A percentile compares a stretch with the other conserved stretches of the same genome.
Evolutionary conservation across 2,329 filamentous ascomycete genomes (phyloP).

Genomic region (Amauroascus niger): DNA sequence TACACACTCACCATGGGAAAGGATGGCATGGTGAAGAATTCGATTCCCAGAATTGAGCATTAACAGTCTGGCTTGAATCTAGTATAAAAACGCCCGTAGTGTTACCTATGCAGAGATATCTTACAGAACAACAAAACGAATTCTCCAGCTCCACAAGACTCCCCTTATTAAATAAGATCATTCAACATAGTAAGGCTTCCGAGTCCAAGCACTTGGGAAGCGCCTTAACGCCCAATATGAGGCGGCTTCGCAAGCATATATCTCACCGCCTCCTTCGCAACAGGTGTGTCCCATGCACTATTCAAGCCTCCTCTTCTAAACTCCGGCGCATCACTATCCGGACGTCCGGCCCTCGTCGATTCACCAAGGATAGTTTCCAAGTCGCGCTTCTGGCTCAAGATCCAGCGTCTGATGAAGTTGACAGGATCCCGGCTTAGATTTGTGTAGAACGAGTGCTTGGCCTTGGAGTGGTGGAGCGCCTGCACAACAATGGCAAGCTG

Average conservation of each 20-base stretch:
- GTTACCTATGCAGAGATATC: background rate
- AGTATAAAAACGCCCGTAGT: background rate
- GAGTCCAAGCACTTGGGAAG: background rate
- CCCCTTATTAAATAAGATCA: background rate
- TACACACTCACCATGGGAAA: background rate
- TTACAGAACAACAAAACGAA: background rate
- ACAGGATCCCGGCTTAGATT: slow-evolving; percentile 71
- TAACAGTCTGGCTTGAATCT: background rate
- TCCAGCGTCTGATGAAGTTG: slow-evolving; percentile 75
- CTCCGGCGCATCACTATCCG: slow-evolving; percentile 45
- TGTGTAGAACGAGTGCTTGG: slow-evolving; percentile 80
- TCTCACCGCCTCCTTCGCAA: slow-evolving; percentile 53
- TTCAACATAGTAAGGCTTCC: background rate
- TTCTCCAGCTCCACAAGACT: background rate
- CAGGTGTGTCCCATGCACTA: slow-evolving; percentile 54
- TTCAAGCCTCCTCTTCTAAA: slow-evolving; percentile 44
- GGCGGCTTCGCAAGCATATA: slow-evolving; percentile 48
- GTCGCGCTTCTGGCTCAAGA: slow-evolving; percentile 83
- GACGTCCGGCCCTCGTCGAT: slow-evolving; percentile 49
- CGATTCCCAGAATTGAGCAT: background rate
- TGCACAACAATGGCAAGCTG: slow-evolving; percentile 75
- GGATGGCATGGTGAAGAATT: background rate
- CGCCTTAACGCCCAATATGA: slow-evolving; percentile 17
- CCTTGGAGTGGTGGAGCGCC: slow-evolving; percentile 72
- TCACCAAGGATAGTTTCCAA: slow-evolving; percentile 82